Percentiles rank a stretch among this genome's conserved stretches.
Evolutionary conservation across 2,329 filamentous ascomycete species (phyloP).

Genomic region (Aspergillus sp.): DNA sequence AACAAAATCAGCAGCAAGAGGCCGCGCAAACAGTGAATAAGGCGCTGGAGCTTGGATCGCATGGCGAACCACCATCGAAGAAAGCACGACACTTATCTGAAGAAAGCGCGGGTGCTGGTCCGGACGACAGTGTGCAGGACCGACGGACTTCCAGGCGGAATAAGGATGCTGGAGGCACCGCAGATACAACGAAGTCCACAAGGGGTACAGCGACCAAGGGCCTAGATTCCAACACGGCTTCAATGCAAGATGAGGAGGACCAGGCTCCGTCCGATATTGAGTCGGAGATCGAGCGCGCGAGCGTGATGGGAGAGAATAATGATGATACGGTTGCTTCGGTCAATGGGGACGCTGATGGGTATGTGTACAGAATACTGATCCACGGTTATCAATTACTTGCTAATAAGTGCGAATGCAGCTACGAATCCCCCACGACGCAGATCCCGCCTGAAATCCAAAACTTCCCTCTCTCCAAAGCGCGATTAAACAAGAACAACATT

Average conservation of each 20-base stretch:
- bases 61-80: slow-evolving; percentile 28
- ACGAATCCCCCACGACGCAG: slow-evolving; percentile 24
- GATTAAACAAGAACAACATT: slow-evolving; percentile 29
- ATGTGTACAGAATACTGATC: background rate
- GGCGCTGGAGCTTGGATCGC: slow-evolving; percentile 10
- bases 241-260: background rate
- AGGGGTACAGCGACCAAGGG: slow-evolving; percentile 1
- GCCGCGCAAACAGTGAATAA: slow-evolving; percentile 12
- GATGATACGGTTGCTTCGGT: slow-evolving; percentile 17
- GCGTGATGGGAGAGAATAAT: slow-evolving; percentile 12
- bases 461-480: slow-evolving; percentile 33
- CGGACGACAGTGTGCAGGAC: slow-evolving; percentile 10
- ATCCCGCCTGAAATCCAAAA: slow-evolving; percentile 25
- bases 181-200: slow-evolving; percentile 5
- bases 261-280: slow-evolving; percentile 12
- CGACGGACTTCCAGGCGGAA: slow-evolving; percentile 15
- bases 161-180: slow-evolving; percentile 4
- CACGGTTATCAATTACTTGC: background rate
- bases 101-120: slow-evolving; percentile 5
- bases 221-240: background rate
- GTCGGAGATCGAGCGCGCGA: slow-evolving; percentile 8
- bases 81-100: slow-evolving; percentile 20
- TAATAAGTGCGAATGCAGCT: slow-evolving; percentile 15
- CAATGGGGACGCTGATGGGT: slow-evolving; percentile 21
- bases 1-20: slow-evolving; percentile 23